Conservation (phyloP, 2,329 filamentous ascomycete species). For the Exophiala mesophila region DNA sequence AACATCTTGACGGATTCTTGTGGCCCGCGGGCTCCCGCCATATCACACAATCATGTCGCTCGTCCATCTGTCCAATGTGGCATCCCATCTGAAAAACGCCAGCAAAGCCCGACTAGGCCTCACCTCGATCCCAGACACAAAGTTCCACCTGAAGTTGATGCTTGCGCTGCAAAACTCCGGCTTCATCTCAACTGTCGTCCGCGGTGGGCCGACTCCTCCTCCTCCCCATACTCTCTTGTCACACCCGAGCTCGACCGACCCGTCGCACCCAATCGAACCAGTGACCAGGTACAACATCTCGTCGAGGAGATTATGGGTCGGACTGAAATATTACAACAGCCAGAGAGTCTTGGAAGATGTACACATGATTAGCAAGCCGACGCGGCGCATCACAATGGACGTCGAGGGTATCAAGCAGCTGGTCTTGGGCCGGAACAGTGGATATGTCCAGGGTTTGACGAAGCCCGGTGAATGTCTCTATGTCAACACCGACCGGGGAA, state of each 20-base stretch:
- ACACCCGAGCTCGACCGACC: constrained; percentile 39
- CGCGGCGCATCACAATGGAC: constrained; percentile 63
- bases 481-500: constrained; percentile 68
- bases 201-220: constrained; percentile 60
- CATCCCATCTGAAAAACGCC: constrained; percentile 87
- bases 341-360: constrained; percentile 70
- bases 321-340: constrained; percentile 83
- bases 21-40: background rate
- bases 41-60: constrained; percentile 59
- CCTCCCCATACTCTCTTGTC: constrained; percentile 50
- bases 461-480: constrained; percentile 78
- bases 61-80: constrained; percentile 70
- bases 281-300: constrained; percentile 69
- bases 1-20: too few species aligned
- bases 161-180: constrained; percentile 77
- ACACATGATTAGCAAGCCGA: constrained; percentile 66
- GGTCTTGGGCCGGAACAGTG: constrained; percentile 61
- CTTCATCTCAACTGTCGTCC: constrained; percentile 74
- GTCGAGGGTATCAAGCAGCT: constrained; percentile 59
- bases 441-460: constrained; percentile 66
- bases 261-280: constrained; percentile 39
- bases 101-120: constrained; percentile 76
- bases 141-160: constrained; percentile 70
- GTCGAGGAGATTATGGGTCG: constrained; percentile 74
- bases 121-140: constrained; percentile 75